A percentile compares a stretch with the other conserved stretches of the same genome.
Evolutionary conservation across 2,329 filamentous ascomycete species (phyloP).

Genomic region (Eutypella sp.): DNA sequence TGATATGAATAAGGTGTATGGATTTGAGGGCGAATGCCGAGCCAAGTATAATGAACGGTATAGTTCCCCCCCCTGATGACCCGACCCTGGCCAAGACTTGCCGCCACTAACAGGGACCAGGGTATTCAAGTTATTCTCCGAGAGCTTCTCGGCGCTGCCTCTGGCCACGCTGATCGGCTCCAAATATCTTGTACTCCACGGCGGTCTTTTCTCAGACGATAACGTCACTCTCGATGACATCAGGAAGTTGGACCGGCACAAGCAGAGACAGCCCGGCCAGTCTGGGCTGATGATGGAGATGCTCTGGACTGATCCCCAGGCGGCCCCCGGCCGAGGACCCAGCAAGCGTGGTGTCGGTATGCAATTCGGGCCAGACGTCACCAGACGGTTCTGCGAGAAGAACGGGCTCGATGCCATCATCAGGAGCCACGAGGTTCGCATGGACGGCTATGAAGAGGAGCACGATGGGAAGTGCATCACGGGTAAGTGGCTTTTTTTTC

Average conservation of each 20-base stretch:
- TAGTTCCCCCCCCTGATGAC: conserved; percentile 13
- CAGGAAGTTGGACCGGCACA: conserved; percentile 83
- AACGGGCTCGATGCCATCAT: conserved; percentile 95
- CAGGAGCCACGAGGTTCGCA: conserved; percentile 93
- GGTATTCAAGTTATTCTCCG: conserved; percentile 94
- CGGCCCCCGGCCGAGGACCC: conserved; percentile 77
- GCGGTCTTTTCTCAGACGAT: conserved; percentile 93
- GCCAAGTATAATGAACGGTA: conserved; percentile 89
- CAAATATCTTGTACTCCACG: conserved; percentile 89
- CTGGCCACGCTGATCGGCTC: conserved; percentile 86
- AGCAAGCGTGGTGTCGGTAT: conserved; percentile 96
- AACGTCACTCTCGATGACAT: conserved; percentile 90
- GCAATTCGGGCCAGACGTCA: conserved; percentile 95
- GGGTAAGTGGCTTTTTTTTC: conserved; percentile 43
- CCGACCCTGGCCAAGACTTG: background rate
- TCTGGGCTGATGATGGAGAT: conserved; percentile 99
- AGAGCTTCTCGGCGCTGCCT: conserved; percentile 92
- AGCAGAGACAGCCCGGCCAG: conserved; percentile 89
- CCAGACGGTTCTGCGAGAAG: conserved; percentile 92
- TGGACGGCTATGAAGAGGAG: conserved; percentile 99
- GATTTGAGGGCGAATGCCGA: conserved; percentile 97
- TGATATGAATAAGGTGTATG: conserved; percentile 98
- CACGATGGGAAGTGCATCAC: conserved; percentile 95
- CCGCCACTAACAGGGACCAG: conserved; percentile 32
- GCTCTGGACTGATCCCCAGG: conserved; percentile 97